phyloP scores from a whole-genome alignment of 1,139 yeast genomes.

The Yamadazyma pseudoaaseri region DNA sequence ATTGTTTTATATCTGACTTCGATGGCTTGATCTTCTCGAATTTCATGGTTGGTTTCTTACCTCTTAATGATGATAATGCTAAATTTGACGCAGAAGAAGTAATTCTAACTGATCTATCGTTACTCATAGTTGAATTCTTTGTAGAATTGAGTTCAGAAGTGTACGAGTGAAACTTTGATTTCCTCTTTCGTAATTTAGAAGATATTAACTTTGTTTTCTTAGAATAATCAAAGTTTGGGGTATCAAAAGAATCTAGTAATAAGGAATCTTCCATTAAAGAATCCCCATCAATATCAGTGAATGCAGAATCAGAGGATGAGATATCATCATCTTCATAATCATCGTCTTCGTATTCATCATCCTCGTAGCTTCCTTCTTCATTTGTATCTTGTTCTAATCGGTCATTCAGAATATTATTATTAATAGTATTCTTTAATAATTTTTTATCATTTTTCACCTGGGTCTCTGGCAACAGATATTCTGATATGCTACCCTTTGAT shows the following conservation, averaged over 20 bases:
- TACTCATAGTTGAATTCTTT: constrained; percentile 3
- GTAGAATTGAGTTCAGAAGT: constrained; percentile 2
- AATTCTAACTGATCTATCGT: constrained; percentile 6
- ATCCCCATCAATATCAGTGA: constrained; percentile 45
- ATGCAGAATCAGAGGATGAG: constrained; percentile 42
- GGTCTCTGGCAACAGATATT: not conserved
- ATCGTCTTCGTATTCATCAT: constrained; percentile 21
- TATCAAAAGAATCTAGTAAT: constrained; percentile 25
- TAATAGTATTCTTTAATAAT: too few relatives aligned
- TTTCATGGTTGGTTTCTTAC: constrained; percentile 14
- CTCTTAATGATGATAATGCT: constrained; percentile 8
- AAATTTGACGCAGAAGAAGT: constrained; percentile 10
- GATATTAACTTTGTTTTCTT: constrained; percentile 16
- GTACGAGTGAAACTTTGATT: constrained; percentile 10
- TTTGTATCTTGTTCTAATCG: not conserved
- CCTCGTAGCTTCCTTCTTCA: constrained; percentile 9
- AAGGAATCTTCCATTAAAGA: constrained; percentile 36
- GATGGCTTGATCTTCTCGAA: constrained; percentile 24
- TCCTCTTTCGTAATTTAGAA: constrained; percentile 12
- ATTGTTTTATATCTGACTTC: constrained; percentile 9
- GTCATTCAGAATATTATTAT: not conserved
- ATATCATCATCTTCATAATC: constrained; percentile 25
- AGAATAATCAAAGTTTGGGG: constrained; percentile 18
- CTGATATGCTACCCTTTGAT: not conserved
- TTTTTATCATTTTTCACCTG: too few relatives aligned